phyloP scores from a whole-genome alignment of 768 basidiomycete genomes.

The Podaxis sp. region DNA sequence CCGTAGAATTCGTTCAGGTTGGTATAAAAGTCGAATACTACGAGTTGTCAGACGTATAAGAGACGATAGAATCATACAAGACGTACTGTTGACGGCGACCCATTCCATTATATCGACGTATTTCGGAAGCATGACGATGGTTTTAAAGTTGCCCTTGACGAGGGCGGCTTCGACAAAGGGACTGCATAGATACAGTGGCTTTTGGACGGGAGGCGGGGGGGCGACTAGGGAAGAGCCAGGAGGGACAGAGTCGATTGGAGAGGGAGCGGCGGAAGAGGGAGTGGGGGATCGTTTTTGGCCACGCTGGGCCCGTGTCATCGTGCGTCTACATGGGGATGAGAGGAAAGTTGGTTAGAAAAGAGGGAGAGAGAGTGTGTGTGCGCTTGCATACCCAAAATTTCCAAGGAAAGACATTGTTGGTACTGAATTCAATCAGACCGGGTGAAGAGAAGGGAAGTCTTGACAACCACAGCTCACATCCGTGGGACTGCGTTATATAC shows the following conservation, averaged over 20 bases:
- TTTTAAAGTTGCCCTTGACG: slow-evolving; percentile 97
- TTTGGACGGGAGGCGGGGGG: neutral
- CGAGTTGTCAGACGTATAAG: neutral
- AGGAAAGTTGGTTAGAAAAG: neutral
- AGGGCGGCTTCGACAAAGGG: slow-evolving; percentile 97
- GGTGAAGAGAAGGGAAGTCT: neutral
- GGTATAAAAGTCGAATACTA: slow-evolving; percentile 97
- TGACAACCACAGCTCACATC: neutral
- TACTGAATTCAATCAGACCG: no score
- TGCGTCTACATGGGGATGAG: neutral
- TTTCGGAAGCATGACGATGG: slow-evolving; percentile 91
- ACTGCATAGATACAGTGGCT: slow-evolving; percentile 81
- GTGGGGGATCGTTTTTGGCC: slow-evolving; percentile 1
- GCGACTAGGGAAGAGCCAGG: neutral
- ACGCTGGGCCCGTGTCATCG: slow-evolving; percentile 7
- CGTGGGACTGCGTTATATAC: no score
- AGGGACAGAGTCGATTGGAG: neutral
- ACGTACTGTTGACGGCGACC: slow-evolving; percentile 75
- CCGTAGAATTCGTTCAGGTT: slow-evolving; percentile 98
- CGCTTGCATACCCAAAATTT: neutral
- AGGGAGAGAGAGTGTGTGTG: no score
- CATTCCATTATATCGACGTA: slow-evolving; percentile 99
- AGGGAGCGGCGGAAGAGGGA: neutral
- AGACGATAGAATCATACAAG: slow-evolving; percentile 13
- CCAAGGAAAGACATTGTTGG: slow-evolving; percentile 8